A percentile compares a stretch with the other conserved stretches of the same genome.
Evolutionary conservation across 2,329 filamentous ascomycete genomes (phyloP).

Genomic region (Fusarium musae): DNA sequence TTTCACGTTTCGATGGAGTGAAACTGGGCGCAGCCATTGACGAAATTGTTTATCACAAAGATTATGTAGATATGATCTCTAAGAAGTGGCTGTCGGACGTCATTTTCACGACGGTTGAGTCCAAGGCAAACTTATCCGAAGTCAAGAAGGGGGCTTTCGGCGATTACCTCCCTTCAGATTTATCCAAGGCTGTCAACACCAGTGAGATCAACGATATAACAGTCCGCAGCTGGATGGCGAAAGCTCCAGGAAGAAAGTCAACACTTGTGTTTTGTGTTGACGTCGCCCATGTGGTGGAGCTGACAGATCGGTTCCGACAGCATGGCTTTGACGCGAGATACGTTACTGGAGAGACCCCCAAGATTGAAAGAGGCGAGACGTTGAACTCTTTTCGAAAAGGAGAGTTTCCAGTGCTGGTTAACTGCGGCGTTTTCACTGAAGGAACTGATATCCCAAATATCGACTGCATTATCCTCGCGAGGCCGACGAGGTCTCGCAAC

Average conservation of each 20-base stretch:
- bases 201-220: conserved; percentile 83
- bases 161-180: conserved; percentile 82
- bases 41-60: conserved; percentile 94
- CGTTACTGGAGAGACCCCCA: conserved; percentile 84
- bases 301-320: conserved; percentile 80
- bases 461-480: conserved; percentile 88
- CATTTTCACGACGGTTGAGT: conserved; percentile 92
- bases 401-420: conserved; percentile 87
- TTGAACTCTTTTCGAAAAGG: conserved; percentile 80
- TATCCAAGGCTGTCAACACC: conserved; percentile 87
- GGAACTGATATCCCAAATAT: conserved; percentile 98
- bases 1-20: conserved; percentile 83
- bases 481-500: conserved; percentile 93
- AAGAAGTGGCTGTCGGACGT: conserved; percentile 93
- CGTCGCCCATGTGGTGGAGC: conserved; percentile 78
- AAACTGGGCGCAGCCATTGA: conserved; percentile 87
- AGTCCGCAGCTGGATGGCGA: conserved; percentile 85
- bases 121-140: conserved; percentile 80
- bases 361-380: conserved; percentile 72
- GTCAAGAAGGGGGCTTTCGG: conserved; percentile 71
- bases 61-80: conserved; percentile 75
- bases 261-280: conserved; percentile 97
- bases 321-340: conserved; percentile 85
- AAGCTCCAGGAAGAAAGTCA: conserved; percentile 78
- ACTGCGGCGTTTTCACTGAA: conserved; percentile 97